Percentiles rank a stretch among this genome's conserved stretches.
Conservation (phyloP, 306 rosid species). For the Lagenaria siceraria region DNA sequence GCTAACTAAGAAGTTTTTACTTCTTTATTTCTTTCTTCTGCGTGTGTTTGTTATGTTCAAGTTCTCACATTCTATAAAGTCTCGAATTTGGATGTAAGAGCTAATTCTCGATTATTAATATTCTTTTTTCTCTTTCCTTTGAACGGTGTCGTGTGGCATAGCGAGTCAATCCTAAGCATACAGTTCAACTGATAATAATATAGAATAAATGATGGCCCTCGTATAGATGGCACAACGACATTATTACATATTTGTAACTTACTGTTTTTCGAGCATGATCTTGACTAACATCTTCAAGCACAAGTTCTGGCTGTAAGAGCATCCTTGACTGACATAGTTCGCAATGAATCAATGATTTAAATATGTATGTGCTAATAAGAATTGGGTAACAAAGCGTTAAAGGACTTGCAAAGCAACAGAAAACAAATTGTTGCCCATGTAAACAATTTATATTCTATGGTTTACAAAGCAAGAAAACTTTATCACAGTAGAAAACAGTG, state of each 20-base stretch:
- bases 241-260: slow-evolving; percentile 17
- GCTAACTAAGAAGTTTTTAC: neutral
- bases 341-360: neutral
- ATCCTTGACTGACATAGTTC: slow-evolving; percentile 52
- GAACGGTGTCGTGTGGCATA: neutral
- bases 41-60: neutral
- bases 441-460: neutral
- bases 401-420: neutral
- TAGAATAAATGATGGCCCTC: neutral
- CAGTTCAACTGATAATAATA: neutral
- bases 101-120: neutral
- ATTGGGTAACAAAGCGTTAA: neutral
- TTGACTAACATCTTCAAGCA: slow-evolving; percentile 94
- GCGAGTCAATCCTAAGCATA: neutral
- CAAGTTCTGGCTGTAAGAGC: slow-evolving; percentile 87
- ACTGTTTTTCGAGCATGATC: slow-evolving; percentile 96
- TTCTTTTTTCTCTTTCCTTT: neutral
- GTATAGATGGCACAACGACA: neutral
- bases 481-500: neutral
- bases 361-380: neutral
- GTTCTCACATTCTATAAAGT: neutral
- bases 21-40: neutral
- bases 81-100: neutral
- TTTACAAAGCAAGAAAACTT: neutral
- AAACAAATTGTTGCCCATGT: neutral